A percentile compares a stretch with the other conserved stretches of the same genome.
Conservation (phyloP, 345 rosid genomes). For the Ailanthus altissimus region DNA sequence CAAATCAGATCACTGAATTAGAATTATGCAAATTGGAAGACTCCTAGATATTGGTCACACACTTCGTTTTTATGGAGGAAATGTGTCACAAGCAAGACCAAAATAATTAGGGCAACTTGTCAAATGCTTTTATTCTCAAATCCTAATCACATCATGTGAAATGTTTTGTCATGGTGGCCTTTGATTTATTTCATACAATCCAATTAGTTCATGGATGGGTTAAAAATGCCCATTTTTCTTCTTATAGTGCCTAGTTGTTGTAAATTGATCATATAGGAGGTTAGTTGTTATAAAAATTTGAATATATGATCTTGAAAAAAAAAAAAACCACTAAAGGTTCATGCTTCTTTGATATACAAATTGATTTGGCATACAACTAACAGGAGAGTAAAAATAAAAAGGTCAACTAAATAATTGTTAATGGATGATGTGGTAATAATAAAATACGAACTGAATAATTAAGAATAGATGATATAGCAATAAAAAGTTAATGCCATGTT, state of each 20-base stretch:
- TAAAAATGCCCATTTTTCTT: not conserved
- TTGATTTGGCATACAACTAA: not conserved
- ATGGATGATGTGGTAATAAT: not conserved
- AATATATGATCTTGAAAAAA: not conserved
- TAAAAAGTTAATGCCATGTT: not conserved
- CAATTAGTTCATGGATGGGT: no score
- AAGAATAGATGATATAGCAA: not conserved
- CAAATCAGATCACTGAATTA: not conserved
- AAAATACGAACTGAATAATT: not conserved
- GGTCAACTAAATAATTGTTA: not conserved
- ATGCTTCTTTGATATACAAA: not conserved
- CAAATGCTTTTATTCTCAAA: conserved; percentile 1
- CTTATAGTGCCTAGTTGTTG: not conserved
- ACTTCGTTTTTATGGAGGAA: not conserved
- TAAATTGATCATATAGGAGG: not conserved
- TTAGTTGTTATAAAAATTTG: not conserved
- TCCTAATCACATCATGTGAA: not conserved
- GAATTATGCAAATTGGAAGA: not conserved
- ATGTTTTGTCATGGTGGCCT: not conserved
- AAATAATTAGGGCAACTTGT: not conserved
- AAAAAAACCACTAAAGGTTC: not conserved
- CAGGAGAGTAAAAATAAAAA: not conserved
- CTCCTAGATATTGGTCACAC: not conserved
- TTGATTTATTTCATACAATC: not conserved
- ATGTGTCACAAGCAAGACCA: not conserved